Base-by-base conservation (phyloP, 495 filamentous ascomycete genomes). In the Penicillium nucicola region DNA sequence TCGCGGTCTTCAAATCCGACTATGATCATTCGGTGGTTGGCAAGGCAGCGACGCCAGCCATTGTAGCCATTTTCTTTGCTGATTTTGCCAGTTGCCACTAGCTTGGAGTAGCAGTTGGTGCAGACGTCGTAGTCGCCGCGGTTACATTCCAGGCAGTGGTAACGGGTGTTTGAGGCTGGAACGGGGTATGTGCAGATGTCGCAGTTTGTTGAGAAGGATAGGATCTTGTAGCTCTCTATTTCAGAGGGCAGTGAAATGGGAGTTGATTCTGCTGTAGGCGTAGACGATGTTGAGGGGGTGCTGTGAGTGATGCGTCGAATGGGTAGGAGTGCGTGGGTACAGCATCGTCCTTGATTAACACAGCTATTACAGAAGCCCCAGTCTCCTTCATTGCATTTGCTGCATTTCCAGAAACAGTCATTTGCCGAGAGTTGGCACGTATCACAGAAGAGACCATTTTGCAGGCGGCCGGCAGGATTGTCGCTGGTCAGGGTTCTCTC, bases 311-410 rank as follows among this genome's bases (percentile, higher is more conserved):
- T 61, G 44, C 75, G 75, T 13, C 78, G 67, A 18, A 92, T 68
- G 3, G 90, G 87, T 1, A 92, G 72, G 0, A 96, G 70, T 0
- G 84, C 71, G 59, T 96, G 91, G 0, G 83, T 87, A 69, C 91
- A 96, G 55, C 81, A 84, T 36, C 75, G 75, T 11, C 84, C 88
- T 65, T 82, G 82, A 38, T 88, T 89, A 22, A 95, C 88, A 60
- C 91, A 96, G 48, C 68, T 61, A 51, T 86, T 85, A 69, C 91
- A 96, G 58, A 88, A 96, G 1, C 91, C 91, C 91, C 90, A 96
- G 58, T 91, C 90, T 20, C 88, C 90, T 45, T 92, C 85, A 57
- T 95, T 95, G 68, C 91, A 96, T 32, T 74, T 56, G 46, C 82
- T 80, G 65, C 91, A 96, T 50, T 85, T 81, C 90, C 90, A 96